Base-by-base conservation (phyloP, 1,284 basidiomycete genomes). In the Omphalotus olearius region DNA sequence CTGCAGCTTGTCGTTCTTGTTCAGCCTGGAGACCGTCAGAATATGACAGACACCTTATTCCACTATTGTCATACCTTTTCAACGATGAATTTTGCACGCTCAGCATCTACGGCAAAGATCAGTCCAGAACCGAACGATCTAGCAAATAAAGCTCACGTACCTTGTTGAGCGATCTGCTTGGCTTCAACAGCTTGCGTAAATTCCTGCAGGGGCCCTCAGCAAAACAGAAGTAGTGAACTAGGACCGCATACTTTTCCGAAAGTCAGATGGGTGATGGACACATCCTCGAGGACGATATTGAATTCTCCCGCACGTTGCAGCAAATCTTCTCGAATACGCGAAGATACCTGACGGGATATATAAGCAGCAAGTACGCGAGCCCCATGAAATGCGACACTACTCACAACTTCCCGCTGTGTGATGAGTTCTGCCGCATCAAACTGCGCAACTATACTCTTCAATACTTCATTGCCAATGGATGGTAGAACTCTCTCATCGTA, bases 391-490 rank as follows among this genome's bases (percentile, higher is more conserved):
- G 16, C 33, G 9, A 11, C 18, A 9, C 18, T 14, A 26, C 83
- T 59, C 57, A 87, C 88, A 56, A 91, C 82, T 78, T 91, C 88
- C 61, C 88, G 84, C 64, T 91, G 88, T 1, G 88, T 91, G 57
- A 91, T 99, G 61, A 99, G 76, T 72, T 99, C 96, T 16, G 96
- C 95, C 39, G 96, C 96, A 70, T 99, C 96, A 61, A 98, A 99
- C 68, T 99, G 96, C 10, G 96, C 96, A 0, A 99, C 97, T 55
- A 96, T 98, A 51, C 91, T 91, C 75, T 99, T 99, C 60, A 98
- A 69, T 26, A 99, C 95, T 73, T 99, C 96, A 66, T 99, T 99
- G 41, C 94, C 95, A 65, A 98, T 91, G 39, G 91, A 93, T 7
- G 91, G 91, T 16, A 94, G 73, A 1, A 97, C 93, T 63, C 94